These are phyloP conservation scores for Haplosporangium sp. DNA, from an alignment of 371 early-diverging fungal species.

Conservation along the genomic window DNA sequence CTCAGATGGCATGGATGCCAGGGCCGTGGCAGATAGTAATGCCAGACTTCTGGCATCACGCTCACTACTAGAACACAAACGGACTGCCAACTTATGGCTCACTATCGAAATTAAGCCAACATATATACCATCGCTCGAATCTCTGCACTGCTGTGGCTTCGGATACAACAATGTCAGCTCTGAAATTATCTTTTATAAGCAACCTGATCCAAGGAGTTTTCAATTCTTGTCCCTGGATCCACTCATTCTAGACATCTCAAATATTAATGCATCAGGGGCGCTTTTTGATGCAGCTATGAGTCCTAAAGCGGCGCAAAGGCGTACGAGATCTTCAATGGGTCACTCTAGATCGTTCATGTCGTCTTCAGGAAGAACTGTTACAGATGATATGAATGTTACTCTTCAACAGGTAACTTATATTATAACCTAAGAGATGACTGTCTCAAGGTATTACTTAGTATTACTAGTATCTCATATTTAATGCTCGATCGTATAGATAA, in stretches of 20 bases:
- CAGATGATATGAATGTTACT: conserved; percentile 56
- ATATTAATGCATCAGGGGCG: conserved; percentile 48
- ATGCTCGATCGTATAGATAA: conserved; percentile 36
- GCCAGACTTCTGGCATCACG: conserved; percentile 38
- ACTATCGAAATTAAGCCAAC: conserved; percentile 59
- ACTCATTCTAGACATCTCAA: conserved; percentile 77
- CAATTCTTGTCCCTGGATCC: conserved; percentile 82
- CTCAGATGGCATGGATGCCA: conserved; percentile 34
- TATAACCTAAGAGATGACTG: background rate
- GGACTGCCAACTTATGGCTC: conserved; percentile 59
- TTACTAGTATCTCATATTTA: background rate
- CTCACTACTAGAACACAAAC: conserved; percentile 46
- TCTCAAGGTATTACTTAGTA: background rate
- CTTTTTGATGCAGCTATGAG: conserved; percentile 51
- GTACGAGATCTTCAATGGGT: conserved; percentile 29
- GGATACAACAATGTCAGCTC: conserved; percentile 57
- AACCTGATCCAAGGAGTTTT: conserved; percentile 70
- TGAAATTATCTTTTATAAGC: conserved; percentile 72
- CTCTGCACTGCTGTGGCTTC: conserved; percentile 58
- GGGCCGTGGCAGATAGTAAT: conserved; percentile 43
- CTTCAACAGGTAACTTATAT: conserved; percentile 51
- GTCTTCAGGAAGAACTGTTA: conserved; percentile 38
- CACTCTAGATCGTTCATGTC: conserved; percentile 40
- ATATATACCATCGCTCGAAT: conserved; percentile 56
- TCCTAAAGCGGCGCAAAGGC: conserved; percentile 39